These are phyloP conservation scores for Handroanthus guayacan DNA, from an alignment of 257 asterid genomes.

Conservation along the genomic window DNA sequence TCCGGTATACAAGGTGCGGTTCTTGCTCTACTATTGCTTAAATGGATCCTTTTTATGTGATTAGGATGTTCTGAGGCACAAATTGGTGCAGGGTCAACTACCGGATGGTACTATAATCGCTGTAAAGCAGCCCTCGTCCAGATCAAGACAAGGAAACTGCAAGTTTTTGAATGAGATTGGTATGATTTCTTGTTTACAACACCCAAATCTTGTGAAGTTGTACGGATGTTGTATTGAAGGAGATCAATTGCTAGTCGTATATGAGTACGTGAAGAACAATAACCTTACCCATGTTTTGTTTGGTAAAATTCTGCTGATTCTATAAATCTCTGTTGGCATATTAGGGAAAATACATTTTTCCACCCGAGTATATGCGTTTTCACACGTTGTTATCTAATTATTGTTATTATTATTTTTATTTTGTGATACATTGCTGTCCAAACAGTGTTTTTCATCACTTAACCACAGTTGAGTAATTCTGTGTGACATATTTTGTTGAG, in stretches of 20 bases:
- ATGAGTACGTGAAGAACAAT: slow-evolving; percentile 88
- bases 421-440: too few species aligned
- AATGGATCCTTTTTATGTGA: not conserved
- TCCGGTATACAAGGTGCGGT: slow-evolving; percentile 79
- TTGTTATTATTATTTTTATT: too few species aligned
- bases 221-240: slow-evolving; percentile 89
- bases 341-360: too few species aligned
- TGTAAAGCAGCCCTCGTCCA: slow-evolving; percentile 82
- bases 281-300: slow-evolving; percentile 81
- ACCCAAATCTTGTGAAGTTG: slow-evolving; percentile 86
- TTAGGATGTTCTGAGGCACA: slow-evolving; percentile 32
- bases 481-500: too few species aligned
- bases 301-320: slow-evolving; percentile 46
- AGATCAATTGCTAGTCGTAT: slow-evolving; percentile 76
- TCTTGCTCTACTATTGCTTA: not conserved
- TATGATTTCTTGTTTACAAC: slow-evolving; percentile 83
- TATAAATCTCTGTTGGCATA: not conserved
- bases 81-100: slow-evolving; percentile 62
- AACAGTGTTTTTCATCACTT: too few species aligned
- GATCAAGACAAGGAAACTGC: slow-evolving; percentile 86
- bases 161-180: slow-evolving; percentile 86
- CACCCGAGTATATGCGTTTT: too few species aligned
- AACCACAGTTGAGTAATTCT: too few species aligned
- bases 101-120: slow-evolving; percentile 80
- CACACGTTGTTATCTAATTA: too few species aligned